Conservation (phyloP, 148 eudicot genomes). For the Bassia scoparia region DNA sequence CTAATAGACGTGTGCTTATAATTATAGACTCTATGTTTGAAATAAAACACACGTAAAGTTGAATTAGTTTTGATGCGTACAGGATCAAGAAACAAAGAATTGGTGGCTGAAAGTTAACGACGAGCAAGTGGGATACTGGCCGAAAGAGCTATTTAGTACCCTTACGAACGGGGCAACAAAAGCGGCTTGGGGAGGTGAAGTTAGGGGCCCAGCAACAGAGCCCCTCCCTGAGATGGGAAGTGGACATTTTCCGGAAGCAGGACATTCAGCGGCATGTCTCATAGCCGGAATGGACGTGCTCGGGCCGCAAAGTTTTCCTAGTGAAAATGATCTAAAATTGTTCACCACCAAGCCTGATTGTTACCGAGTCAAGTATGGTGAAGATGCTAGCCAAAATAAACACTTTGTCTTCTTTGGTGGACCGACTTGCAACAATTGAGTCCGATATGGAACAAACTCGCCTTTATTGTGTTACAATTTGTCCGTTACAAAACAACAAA, state of each 20-base stretch:
- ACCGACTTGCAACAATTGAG: background rate
- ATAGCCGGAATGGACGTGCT: background rate
- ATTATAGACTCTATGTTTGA: too few species aligned
- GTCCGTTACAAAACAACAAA: too few species aligned
- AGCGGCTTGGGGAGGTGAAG: constrained; percentile 29
- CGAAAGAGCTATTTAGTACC: constrained; percentile 12
- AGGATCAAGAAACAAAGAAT: constrained; percentile 4
- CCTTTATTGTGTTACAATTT: too few species aligned
- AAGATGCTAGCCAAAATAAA: background rate
- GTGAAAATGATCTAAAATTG: background rate
- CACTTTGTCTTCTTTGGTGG: constrained; percentile 16
- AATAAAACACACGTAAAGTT: too few species aligned
- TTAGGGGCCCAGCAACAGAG: background rate
- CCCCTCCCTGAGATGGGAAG: constrained; percentile 16
- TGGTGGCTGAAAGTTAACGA: constrained; percentile 14
- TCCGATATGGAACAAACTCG: too few species aligned
- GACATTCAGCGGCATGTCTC: background rate
- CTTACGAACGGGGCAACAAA: constrained; percentile 2
- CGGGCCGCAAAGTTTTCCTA: background rate
- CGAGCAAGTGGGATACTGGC: constrained; percentile 21
- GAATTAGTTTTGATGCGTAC: too few species aligned
- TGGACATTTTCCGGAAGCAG: constrained; percentile 22
- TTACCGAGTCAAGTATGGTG: background rate
- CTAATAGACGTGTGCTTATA: too few species aligned
- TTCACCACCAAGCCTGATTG: constrained; percentile 1